Evolutionary conservation across 73 alveolate genomes (phyloP), one percentile per base, ranked within the genome.

Genomic region (Symbiodinium natans): DNA sequence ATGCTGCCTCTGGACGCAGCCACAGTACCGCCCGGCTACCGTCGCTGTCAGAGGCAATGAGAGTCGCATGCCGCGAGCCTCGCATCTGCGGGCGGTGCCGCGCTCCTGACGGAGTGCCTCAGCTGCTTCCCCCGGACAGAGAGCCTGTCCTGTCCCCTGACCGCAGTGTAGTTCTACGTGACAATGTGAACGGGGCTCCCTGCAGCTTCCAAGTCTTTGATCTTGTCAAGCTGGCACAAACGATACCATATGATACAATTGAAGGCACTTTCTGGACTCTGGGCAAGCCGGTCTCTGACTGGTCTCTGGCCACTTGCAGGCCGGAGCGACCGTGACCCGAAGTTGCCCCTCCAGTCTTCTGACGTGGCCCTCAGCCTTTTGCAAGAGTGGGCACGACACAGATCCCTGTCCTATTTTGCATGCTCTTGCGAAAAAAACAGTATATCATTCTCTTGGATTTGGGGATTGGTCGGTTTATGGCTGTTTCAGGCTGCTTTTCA

Each of bases 191-290:
- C 68, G n/a, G 68, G 54, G 56, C 3, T 73, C 34, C 88, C n/a
- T 27, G 48, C 93, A 1, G 93, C 93, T 86, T 86, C 93, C 83
- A 86, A 42, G 33, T 86, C 93, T 34, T 86, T 86, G 56, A 86
- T 86, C 83, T 86, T 86, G 93, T 86, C 93, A n/a, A 86, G 93
- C 93, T 86, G 93, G 83, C 93, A 41, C 19, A 41, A 40, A 41
- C 39, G 5, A 6, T 6, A 7, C 29, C 39, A 4, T 36, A 63
- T 63, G n/a, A n/a, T n/a, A n/a, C n/a, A 17, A 10, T 48, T 48
- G 63, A 48, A 48, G 63, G 63, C 23, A 48, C 17, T n/a, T n/a
- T n/a, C n/a, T n/a, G n/a, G n/a, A n/a, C n/a, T n/a, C n/a, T n/a
- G n/a, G n/a, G n/a, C n/a, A n/a, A n/a, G n/a, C n/a, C n/a, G n/a